Conservation (phyloP, 345 rosid species). For the Aquilaria malaccensis region DNA sequence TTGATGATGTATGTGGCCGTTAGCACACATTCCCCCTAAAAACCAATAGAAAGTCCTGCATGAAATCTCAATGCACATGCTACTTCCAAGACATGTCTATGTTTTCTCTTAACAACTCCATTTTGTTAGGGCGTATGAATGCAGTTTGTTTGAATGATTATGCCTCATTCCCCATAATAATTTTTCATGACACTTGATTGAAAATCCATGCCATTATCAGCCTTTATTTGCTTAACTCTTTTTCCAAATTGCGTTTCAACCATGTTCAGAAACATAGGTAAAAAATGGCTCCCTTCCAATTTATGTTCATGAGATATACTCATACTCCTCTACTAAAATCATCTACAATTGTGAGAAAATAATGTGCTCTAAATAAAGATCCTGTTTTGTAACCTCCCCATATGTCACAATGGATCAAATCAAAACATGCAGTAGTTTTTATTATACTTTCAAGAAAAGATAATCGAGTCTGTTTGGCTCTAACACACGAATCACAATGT, state of each 20-base stretch:
- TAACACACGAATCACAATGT: not conserved
- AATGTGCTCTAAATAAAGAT: too few species aligned
- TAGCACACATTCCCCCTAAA: too few species aligned
- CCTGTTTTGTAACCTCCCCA: too few species aligned
- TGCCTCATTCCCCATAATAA: not conserved
- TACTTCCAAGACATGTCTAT: too few species aligned
- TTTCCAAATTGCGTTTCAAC: not conserved
- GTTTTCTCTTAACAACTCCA: too few species aligned
- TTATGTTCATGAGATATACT: conserved; percentile 3
- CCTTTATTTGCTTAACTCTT: not conserved
- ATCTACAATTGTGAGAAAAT: not conserved
- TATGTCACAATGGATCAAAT: too few species aligned
- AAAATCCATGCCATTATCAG: not conserved
- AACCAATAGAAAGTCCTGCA: too few species aligned
- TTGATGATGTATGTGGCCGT: too few species aligned
- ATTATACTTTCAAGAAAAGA: too few species aligned
- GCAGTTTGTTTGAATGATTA: not conserved
- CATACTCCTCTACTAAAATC: conserved; percentile 2
- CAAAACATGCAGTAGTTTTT: too few species aligned
- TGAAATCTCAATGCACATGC: too few species aligned
- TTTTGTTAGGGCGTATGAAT: not conserved
- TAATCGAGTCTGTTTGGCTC: too few species aligned
- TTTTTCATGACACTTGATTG: not conserved
- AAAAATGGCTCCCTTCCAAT: not conserved
- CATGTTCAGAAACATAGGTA: not conserved